Base-by-base conservation (phyloP, 192 early-diverging fungal species). In the Coemansia sp. region DNA sequence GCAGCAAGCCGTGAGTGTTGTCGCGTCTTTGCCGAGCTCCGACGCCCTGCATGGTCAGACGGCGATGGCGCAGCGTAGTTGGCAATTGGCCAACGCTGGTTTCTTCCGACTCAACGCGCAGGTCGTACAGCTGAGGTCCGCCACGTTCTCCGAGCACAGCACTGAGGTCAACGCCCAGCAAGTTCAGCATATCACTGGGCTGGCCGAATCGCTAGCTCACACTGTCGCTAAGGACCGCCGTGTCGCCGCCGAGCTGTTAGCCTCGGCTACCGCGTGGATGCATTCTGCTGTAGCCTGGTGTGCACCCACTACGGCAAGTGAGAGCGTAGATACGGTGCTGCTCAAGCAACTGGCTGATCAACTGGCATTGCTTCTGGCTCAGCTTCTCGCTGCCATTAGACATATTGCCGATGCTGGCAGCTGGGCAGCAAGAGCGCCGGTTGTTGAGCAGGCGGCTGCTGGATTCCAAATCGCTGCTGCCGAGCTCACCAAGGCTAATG, bases 101-200 rank as follows among this genome's bases (percentile, higher is more conserved):
- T 83, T 78, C 69, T 83, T 83, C 69, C 50, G 45, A 1, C 67
- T 73, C 27, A 62, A 35, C 27, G 59, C 75, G 12, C 74, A 71
- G 63, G 35, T 75, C 8, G 71, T 62, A 27, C 74, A 82, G 68
- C 67, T 82, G 53, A 69, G 78, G 13, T 49, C 75, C 3, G 66
- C 67, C 4, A 44, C 64, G 4, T 70, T 52, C 38, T 65, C 65
- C n/a, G 77, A 80, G 43, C 75, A 77, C 63, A 78, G 69, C 47
- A 15, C 50, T 0, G 75, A 83, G 60, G 58, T 74, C n/a, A 61
- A 52, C 34, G 58, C 68, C n/a, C 68, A 77, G 64, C 75, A 83
- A 60, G 45, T 74, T 7, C 67, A 64, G 38, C 67, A 59, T 8
- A 77, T 82, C 37, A 32, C 50, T 2, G 62, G 65, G 6, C 65